phyloP scores from a whole-genome alignment of 495 filamentous ascomycete genomes.

The Penicillium odoratum region DNA sequence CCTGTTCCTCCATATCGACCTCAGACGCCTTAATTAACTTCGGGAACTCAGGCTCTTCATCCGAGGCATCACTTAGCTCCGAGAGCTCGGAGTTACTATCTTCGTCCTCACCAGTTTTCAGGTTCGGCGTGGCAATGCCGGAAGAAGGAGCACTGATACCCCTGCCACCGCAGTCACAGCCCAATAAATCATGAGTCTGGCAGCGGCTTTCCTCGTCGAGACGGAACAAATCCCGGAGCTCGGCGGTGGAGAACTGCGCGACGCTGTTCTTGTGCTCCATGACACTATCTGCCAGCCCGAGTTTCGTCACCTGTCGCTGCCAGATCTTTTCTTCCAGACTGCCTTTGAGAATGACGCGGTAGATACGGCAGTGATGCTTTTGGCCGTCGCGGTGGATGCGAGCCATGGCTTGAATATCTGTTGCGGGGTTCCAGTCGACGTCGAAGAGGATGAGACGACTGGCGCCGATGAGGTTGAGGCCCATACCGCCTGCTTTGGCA shows the following conservation, averaged over 20 bases:
- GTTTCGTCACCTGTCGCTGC: conserved; percentile 78
- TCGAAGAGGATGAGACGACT: conserved; percentile 77
- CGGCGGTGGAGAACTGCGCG: conserved; percentile 63
- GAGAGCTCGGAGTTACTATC: conserved; percentile 22
- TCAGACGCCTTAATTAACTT: conserved; percentile 57
- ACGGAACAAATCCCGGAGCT: conserved; percentile 70
- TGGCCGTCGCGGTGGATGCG: conserved; percentile 80
- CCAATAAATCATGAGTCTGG: conserved; percentile 71
- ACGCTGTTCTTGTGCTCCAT: conserved; percentile 63
- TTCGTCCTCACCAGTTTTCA: conserved; percentile 6
- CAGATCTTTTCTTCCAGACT: conserved; percentile 83
- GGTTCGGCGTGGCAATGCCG: conserved; percentile 14
- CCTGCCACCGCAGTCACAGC: conserved; percentile 64
- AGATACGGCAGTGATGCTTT: conserved; percentile 68
- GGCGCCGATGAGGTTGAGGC: conserved; percentile 77
- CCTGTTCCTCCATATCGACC: conserved; percentile 62
- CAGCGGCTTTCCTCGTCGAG: conserved; percentile 57
- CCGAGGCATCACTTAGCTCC: conserved; percentile 25
- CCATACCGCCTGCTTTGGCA: conserved; percentile 73
- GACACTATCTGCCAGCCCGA: conserved; percentile 66
- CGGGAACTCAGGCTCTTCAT: conserved; percentile 37
- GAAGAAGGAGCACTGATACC: conserved; percentile 33
- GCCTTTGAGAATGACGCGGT: conserved; percentile 70
- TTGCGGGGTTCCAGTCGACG: conserved; percentile 82
- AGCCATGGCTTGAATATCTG: conserved; percentile 83